Base-by-base conservation (phyloP, 2,329 filamentous ascomycete genomes). In the Biscogniauxia marginata region DNA sequence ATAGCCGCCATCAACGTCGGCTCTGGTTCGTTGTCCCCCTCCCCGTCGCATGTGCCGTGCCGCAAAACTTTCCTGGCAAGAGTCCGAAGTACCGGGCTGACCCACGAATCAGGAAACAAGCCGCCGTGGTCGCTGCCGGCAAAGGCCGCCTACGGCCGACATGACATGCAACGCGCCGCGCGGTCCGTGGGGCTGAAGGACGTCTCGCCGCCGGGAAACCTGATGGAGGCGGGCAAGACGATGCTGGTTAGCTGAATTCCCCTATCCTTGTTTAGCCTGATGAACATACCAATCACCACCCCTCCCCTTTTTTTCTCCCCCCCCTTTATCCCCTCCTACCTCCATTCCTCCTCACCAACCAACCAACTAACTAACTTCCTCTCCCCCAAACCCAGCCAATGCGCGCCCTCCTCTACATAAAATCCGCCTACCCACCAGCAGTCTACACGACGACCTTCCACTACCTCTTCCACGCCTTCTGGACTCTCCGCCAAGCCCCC, bases 51-150 rank as follows among this genome's bases (percentile, higher is more conserved):
- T 47, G 22, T 20, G 25, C 44, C 55, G 49, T 39, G 48, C 54
- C 57, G 52, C 49, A 44, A 30, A 5, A 16, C 8, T 18, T 21
- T n/a, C n/a, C n/a, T n/a, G n/a, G n/a, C n/a, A n/a, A n/a, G n/a
- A n/a, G n/a, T n/a, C n/a, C n/a, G n/a, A n/a, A n/a, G n/a, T n/a
- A n/a, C n/a, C n/a, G n/a, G n/a, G n/a, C n/a, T n/a, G n/a, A n/a
- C n/a, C n/a, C n/a, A n/a, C 18, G 49, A 50, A 20, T 23, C 62
- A 84, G 87, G 88, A 50, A 93, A 95, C 71, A 84, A 84, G 62
- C 89, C 90, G 0, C 90, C 90, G 1, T 92, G 88, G 87, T 78
- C 78, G 0, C 76, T 90, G 24, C 83, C 85, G 1, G 85, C 84
- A 46, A 93, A 93, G 75, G 85, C 81, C 20, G 70, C 67, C 1